Conservation (phyloP, 352 stramenopile species). For the Phytophthora foliorum region DNA sequence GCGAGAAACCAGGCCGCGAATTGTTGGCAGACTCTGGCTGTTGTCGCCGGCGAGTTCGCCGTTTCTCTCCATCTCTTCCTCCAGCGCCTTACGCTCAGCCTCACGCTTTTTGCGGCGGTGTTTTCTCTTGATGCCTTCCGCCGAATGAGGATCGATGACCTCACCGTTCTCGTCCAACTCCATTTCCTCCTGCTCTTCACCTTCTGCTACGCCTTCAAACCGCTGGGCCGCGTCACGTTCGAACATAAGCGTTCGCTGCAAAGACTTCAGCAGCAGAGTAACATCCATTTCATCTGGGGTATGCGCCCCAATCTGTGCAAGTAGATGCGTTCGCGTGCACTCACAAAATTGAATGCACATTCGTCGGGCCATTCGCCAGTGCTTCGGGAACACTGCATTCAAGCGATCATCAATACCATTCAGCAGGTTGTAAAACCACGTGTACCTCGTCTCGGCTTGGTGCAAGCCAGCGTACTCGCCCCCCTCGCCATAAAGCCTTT, state of each 20-base stretch:
- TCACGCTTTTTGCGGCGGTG: constrained; percentile 82
- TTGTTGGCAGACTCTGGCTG: constrained; percentile 66
- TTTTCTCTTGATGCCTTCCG: constrained; percentile 80
- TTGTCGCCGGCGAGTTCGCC: constrained; percentile 47
- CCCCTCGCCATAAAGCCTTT: constrained; percentile 68
- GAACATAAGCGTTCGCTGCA: constrained; percentile 85
- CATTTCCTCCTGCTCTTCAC: constrained; percentile 59
- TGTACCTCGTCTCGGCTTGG: constrained; percentile 76
- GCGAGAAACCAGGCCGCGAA: constrained; percentile 90
- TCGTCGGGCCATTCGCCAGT: constrained; percentile 96
- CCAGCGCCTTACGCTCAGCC: constrained; percentile 68
- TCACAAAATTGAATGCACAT: constrained; percentile 96
- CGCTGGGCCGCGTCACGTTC: constrained; percentile 75
- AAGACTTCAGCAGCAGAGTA: constrained; percentile 70
- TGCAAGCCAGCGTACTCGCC: constrained; percentile 65
- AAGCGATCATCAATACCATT: constrained; percentile 85
- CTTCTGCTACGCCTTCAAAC: constrained; percentile 68
- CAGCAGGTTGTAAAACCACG: constrained; percentile 86
- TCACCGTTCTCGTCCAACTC: constrained; percentile 82
- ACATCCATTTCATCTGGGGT: constrained; percentile 84
- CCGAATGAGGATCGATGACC: constrained; percentile 75
- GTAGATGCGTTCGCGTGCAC: constrained; percentile 77
- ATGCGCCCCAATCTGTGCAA: constrained; percentile 69
- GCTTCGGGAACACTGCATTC: constrained; percentile 94
- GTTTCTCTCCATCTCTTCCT: constrained; percentile 73